A percentile compares a stretch with the other conserved stretches of the same genome.
phyloP scores from a whole-genome alignment of 2,329 filamentous ascomycete species.

The Ophiocordyceps unilateralis region DNA sequence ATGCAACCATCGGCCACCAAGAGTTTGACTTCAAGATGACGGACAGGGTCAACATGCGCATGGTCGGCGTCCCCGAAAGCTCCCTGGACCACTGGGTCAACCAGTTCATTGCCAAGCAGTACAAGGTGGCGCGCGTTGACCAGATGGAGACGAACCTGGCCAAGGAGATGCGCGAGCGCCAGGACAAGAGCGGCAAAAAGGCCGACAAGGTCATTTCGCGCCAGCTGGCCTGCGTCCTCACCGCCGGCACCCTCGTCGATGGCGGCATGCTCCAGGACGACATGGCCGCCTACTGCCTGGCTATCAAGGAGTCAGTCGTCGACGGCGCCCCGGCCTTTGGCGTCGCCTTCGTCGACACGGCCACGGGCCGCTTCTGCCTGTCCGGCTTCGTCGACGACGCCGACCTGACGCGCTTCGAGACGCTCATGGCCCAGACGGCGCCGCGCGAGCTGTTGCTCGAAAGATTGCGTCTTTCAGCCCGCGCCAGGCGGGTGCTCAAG shows the following conservation, averaged over 20 bases:
- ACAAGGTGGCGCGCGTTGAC: constrained; percentile 91
- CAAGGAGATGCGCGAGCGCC: constrained; percentile 97
- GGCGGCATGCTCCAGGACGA: constrained; percentile 95
- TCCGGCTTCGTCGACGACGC: constrained; percentile 82
- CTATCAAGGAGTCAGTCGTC: constrained; percentile 68
- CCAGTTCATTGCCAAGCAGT: constrained; percentile 95
- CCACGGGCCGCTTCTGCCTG: constrained; percentile 89
- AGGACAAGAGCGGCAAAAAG: constrained; percentile 46
- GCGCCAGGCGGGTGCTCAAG: constrained; percentile 81
- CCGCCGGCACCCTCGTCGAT: constrained; percentile 82
- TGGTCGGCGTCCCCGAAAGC: constrained; percentile 94
- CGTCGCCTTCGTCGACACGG: constrained; percentile 85
- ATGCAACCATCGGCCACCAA: constrained; percentile 75
- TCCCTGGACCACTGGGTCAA: constrained; percentile 96
- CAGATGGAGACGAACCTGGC: constrained; percentile 91
- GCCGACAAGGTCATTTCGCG: constrained; percentile 86
- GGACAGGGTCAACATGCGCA: constrained; percentile 96
- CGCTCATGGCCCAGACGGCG: constrained; percentile 79
- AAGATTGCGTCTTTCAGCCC: constrained; percentile 72
- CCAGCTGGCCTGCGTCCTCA: constrained; percentile 81
- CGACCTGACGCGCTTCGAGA: constrained; percentile 94
- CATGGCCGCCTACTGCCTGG: constrained; percentile 90
- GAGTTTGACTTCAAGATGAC: constrained; percentile 85
- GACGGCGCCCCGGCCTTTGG: constrained; percentile 73
- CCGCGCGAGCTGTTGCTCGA: constrained; percentile 82